phyloP scores from a whole-genome alignment of 2,329 filamentous ascomycete species.

The Aplosporella prunicola region DNA sequence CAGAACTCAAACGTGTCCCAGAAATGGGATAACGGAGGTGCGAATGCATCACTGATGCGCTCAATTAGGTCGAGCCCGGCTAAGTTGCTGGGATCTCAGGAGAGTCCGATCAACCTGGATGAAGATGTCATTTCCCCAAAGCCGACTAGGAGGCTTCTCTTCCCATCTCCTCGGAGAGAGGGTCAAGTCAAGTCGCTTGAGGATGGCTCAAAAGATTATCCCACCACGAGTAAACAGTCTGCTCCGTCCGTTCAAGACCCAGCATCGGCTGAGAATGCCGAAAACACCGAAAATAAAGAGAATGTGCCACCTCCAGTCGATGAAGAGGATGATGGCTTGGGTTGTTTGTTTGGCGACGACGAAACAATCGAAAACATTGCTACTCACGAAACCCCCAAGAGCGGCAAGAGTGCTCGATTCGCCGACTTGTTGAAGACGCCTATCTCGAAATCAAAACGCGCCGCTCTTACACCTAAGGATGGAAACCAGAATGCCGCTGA shows the following conservation, averaged over 20 bases:
- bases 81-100: constrained; percentile 38
- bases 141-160: constrained; percentile 61
- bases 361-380: constrained; percentile 40
- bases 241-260: constrained; percentile 6
- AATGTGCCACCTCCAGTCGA: constrained; percentile 39
- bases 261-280: constrained; percentile 11
- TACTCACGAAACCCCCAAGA: constrained; percentile 46
- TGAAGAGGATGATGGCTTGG: constrained; percentile 44
- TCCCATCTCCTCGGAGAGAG: constrained; percentile 64
- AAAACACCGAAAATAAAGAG: constrained; percentile 44
- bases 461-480: constrained; percentile 25
- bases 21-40: too few species aligned
- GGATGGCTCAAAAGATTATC: constrained; percentile 2
- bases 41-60: constrained; percentile 38
- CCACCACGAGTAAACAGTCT: constrained; percentile 11
- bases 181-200: constrained; percentile 53
- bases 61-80: constrained; percentile 55
- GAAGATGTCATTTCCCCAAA: constrained; percentile 43
- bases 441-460: constrained; percentile 29
- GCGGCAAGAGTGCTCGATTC: constrained; percentile 47
- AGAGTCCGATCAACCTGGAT: constrained; percentile 41
- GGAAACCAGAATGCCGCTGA: constrained; percentile 17
- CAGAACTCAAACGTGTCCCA: not conserved
- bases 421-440: constrained; percentile 38
- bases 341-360: constrained; percentile 58